Percentiles rank a stretch among this genome's conserved stretches.
Conservation (phyloP, 176 grass and related monocot genomes). For the Oryza glaberrima region DNA sequence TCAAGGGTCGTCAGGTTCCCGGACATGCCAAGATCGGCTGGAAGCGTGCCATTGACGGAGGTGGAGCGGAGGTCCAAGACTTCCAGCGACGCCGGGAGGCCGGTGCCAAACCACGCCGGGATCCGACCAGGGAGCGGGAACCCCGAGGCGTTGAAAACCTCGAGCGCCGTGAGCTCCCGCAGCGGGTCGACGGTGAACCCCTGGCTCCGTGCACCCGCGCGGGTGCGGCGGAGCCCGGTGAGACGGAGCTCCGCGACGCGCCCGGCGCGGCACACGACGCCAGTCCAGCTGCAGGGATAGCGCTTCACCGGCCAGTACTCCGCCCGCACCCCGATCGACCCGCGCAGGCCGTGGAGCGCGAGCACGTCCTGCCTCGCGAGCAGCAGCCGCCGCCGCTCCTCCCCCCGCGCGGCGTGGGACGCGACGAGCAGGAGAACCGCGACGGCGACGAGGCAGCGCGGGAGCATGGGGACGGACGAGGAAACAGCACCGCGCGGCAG, state of each 20-base stretch:
- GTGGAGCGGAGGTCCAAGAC: constrained; percentile 61
- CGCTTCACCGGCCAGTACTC: constrained; percentile 60
- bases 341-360: constrained; percentile 65
- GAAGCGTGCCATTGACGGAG: constrained; percentile 53
- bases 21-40: constrained; percentile 57
- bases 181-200: constrained; percentile 66
- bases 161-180: constrained; percentile 52
- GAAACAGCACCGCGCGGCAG: background rate
- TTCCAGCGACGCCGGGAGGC: constrained; percentile 51
- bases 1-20: constrained; percentile 57
- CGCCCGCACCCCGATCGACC: constrained; percentile 65
- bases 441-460: constrained; percentile 30
- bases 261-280: constrained; percentile 66
- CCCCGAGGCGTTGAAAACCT: constrained; percentile 69
- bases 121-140: constrained; percentile 77
- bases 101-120: constrained; percentile 70
- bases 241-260: constrained; percentile 61
- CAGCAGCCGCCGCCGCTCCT: background rate
- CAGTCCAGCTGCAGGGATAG: constrained; percentile 75
- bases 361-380: constrained; percentile 42
- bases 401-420: constrained; percentile 4
- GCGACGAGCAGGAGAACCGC: background rate
- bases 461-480: constrained; percentile 46
- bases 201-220: constrained; percentile 27
- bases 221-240: constrained; percentile 70